Evolutionary conservation across 2,329 filamentous ascomycete genomes (phyloP), one percentile per base, ranked within the genome.

Genomic region (Alternaria sp.): DNA sequence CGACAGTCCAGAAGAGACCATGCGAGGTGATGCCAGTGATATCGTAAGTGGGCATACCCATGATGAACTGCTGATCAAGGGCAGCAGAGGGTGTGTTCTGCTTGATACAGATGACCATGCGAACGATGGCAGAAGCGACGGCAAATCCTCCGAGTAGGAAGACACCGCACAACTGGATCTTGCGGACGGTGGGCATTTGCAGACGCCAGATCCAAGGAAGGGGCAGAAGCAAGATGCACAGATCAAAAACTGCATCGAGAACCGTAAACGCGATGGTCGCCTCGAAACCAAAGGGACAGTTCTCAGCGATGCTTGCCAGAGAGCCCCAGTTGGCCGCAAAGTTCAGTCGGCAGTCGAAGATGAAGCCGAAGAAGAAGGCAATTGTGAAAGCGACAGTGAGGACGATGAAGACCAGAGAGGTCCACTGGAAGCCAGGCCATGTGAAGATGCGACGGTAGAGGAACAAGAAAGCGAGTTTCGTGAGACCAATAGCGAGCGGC

Each of bases 61-160:
- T 59, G 16, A 59, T 59, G 51, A 12, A 34, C 28, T 48, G 41
- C 43, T 47, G n/a, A 5, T 48, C 49, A 7, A 54, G 43, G 11
- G 51, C 56, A 9, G 41, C 56, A n/a, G 56, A 54, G 0, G 56
- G 56, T 28, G 56, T 59, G 42, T 59, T 59, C 42, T 59, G 56
- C 26, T 59, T 54, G 51, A 59, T 59, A 11, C 56, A 59, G 34
- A 59, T 59, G 26, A 59, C 56, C 56, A 59, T 59, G 51, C 56
- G 56, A 11, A 59, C 43, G 12, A 54, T 42, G 9, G 56, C 56
- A 34, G 56, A 36, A 14, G 49, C 51, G 12, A 59, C 56, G 16
- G 56, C 56, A 18, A 59, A 59, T 3, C 56, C 56, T 43, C 56
- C 56, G 12, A 59, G 56, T 18, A 59, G 42, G 18, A 59, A 59